Conservation (phyloP, 345 rosid genomes). For the Eucalyptus cladocalyx region DNA sequence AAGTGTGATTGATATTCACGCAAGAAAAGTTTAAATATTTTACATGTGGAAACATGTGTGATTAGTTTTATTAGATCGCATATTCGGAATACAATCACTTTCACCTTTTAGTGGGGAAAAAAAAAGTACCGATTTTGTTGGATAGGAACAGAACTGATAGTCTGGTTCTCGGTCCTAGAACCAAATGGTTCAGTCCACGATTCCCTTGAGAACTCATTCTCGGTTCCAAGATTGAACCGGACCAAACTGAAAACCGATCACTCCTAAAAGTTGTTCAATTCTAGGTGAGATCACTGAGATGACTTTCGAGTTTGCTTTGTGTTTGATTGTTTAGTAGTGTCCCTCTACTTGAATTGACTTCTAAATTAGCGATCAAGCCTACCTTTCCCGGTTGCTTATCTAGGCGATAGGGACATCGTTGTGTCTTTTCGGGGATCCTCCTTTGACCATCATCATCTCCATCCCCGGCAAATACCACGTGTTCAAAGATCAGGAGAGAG, state of each 20-base stretch:
- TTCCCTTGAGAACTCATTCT: too few species aligned
- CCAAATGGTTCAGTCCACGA: fast-evolving
- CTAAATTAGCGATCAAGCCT: not conserved
- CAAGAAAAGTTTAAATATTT: too few species aligned
- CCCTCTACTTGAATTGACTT: not conserved
- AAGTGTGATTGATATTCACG: too few species aligned
- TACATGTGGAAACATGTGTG: too few species aligned
- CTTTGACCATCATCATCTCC: not conserved
- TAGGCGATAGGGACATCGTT: not conserved
- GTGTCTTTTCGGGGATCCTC: not conserved
- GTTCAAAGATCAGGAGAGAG: not conserved
- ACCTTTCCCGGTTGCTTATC: not conserved
- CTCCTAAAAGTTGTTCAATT: not conserved
- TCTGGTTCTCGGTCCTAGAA: fast-evolving
- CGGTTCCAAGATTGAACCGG: fast-evolving
- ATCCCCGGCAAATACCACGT: not conserved
- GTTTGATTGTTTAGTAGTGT: not conserved
- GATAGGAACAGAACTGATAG: too few species aligned
- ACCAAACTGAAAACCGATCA: too few species aligned
- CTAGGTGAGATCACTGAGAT: not conserved
- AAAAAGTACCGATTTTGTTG: too few species aligned
- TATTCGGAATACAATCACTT: too few species aligned
- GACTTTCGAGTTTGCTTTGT: not conserved
- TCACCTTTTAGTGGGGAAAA: too few species aligned
- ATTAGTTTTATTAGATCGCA: too few species aligned